A percentile compares a stretch with the other conserved stretches of the same genome.
Evolutionary conservation across 768 basidiomycete species (phyloP).

Genomic region (Tylopilus sp.): DNA sequence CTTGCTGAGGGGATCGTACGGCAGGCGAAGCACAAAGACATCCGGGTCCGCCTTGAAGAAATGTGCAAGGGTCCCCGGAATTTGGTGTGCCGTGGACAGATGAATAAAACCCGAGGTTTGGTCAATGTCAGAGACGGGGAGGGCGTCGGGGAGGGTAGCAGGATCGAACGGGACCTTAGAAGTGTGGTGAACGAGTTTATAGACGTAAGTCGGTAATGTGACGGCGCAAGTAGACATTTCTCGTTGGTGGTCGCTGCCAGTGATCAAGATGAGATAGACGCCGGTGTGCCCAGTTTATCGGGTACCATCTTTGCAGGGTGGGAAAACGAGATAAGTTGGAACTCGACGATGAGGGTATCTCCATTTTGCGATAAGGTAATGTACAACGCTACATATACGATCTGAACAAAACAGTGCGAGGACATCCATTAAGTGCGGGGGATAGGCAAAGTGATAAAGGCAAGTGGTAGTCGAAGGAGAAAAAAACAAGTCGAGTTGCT

Average conservation of each 20-base stretch:
- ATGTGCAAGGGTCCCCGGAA: slow-evolving; percentile 42
- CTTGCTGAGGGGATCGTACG: slow-evolving; percentile 37
- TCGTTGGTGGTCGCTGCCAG: neutral
- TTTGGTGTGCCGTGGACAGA: slow-evolving; percentile 50
- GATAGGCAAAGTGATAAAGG: slow-evolving; percentile 10
- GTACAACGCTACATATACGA: slow-evolving; percentile 26
- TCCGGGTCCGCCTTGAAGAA: slow-evolving; percentile 42
- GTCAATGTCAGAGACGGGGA: slow-evolving; percentile 53
- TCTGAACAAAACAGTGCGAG: slow-evolving; percentile 8
- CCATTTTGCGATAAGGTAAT: slow-evolving; percentile 9
- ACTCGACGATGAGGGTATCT: slow-evolving; percentile 26
- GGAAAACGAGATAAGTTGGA: neutral
- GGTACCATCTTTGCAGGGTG: neutral
- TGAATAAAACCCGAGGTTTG: slow-evolving; percentile 48
- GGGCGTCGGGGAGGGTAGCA: slow-evolving; percentile 37
- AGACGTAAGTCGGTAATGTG: slow-evolving; percentile 47
- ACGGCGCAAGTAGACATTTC: slow-evolving; percentile 2
- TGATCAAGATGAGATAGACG: too few relatives aligned
- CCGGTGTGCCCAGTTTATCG: neutral
- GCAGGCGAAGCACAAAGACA: slow-evolving; percentile 44
- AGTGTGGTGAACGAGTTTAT: slow-evolving; percentile 53
- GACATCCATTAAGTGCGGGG: slow-evolving; percentile 22
- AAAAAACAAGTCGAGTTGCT: slow-evolving; percentile 6
- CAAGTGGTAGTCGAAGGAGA: slow-evolving; percentile 4
- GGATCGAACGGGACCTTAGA: slow-evolving; percentile 34